These are phyloP conservation scores for Chenopodium formosanum DNA, from an alignment of 148 eudicot species.

Conservation along the genomic window DNA sequence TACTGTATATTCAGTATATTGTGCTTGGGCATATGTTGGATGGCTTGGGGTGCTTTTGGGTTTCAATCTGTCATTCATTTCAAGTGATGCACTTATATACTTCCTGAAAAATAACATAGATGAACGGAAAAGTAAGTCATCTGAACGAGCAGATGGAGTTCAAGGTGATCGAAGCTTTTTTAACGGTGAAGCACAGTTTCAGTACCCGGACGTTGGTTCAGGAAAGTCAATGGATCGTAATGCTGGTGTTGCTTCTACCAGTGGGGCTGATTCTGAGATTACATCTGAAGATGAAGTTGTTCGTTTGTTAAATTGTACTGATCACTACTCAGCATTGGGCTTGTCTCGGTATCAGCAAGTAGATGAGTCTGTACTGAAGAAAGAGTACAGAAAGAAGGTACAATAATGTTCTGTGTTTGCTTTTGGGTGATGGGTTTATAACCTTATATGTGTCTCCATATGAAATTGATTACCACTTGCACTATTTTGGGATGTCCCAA, in stretches of 20 bases:
- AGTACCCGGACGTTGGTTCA: constrained; percentile 46
- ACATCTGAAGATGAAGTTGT: constrained; percentile 94
- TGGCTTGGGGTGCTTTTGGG: constrained; percentile 72
- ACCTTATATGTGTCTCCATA: background rate
- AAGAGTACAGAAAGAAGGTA: constrained; percentile 92
- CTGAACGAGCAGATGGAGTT: constrained; percentile 60
- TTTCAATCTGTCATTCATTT: constrained; percentile 78
- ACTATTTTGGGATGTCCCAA: background rate
- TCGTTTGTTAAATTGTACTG: constrained; percentile 78
- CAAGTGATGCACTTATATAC: constrained; percentile 74
- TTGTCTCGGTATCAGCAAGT: constrained; percentile 62
- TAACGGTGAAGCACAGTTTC: constrained; percentile 38
- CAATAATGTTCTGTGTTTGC: background rate
- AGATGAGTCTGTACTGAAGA: constrained; percentile 71
- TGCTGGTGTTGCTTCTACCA: constrained; percentile 77
- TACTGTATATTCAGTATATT: constrained; percentile 70
- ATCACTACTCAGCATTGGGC: constrained; percentile 95
- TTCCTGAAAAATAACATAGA: constrained; percentile 58
- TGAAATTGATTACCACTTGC: background rate
- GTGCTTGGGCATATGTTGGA: constrained; percentile 81
- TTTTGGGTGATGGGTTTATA: background rate
- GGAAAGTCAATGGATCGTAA: constrained; percentile 55
- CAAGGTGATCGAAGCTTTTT: constrained; percentile 48
- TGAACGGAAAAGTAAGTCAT: constrained; percentile 47
- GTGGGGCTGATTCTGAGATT: constrained; percentile 75